phyloP scores from a whole-genome alignment of 495 filamentous ascomycete species.

The Jackrogersella multiformis region DNA sequence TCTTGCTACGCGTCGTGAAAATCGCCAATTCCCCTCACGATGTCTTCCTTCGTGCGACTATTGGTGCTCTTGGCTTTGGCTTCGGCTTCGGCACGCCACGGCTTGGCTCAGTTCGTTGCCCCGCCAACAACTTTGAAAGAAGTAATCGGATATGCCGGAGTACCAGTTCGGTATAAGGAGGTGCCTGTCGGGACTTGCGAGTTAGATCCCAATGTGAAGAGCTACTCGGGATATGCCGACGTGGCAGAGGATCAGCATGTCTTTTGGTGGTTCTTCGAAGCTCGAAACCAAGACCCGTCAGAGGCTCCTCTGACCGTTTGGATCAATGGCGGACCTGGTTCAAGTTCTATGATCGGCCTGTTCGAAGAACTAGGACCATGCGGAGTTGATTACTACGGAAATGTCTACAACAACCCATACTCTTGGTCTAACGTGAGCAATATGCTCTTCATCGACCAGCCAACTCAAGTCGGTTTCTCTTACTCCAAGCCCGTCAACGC shows the following conservation, averaged over 20 bases:
- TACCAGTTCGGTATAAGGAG: conserved; percentile 68
- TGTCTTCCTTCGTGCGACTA: conserved; percentile 40
- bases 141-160: conserved; percentile 60
- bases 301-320: conserved; percentile 69
- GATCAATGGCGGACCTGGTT: conserved; percentile 70
- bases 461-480: conserved; percentile 67
- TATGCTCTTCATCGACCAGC: conserved; percentile 70
- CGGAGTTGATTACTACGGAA: conserved; percentile 59
- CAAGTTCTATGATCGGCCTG: conserved; percentile 68
- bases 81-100: conserved; percentile 27
- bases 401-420: conserved; percentile 64
- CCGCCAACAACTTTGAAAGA: conserved; percentile 63
- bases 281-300: conserved; percentile 61
- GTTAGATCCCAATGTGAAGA: conserved; percentile 69
- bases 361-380: conserved; percentile 73
- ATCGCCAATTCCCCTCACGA: conserved; percentile 21
- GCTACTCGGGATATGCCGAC: conserved; percentile 73
- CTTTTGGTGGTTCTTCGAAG: conserved; percentile 74
- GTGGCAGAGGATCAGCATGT: conserved; percentile 68
- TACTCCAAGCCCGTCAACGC: conserved; percentile 65
- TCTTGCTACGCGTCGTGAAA: conserved; percentile 16
- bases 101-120: conserved; percentile 66
- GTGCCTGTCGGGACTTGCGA: conserved; percentile 72
- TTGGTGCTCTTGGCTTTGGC: conserved; percentile 40
- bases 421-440: conserved; percentile 68